Conservation (phyloP, 345 rosid species). For the Salix brachista region DNA sequence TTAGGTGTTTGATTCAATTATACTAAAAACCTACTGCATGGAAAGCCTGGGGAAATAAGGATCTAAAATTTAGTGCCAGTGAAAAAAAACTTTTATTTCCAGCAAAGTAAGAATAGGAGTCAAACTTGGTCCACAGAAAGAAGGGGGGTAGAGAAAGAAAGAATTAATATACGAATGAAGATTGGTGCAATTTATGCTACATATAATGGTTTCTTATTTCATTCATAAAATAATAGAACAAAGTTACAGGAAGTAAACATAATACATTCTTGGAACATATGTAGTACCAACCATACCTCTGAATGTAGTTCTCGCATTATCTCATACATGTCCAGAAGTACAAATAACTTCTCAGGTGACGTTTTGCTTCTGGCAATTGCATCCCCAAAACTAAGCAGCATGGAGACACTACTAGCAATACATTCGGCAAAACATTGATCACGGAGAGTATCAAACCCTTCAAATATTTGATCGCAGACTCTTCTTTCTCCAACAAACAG, state of each 20-base stretch:
- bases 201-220: background rate
- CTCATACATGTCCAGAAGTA: constrained; percentile 96
- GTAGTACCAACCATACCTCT: constrained; percentile 57
- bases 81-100: background rate
- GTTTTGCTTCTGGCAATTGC: constrained; percentile 97
- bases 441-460: constrained; percentile 74
- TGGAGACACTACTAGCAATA: constrained; percentile 68
- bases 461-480: constrained; percentile 89
- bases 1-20: too few species aligned
- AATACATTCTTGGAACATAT: background rate
- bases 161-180: background rate
- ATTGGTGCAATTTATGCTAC: background rate
- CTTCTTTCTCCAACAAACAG: constrained; percentile 90
- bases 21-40: background rate
- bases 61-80: background rate
- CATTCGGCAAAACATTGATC: constrained; percentile 96
- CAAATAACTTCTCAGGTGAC: constrained; percentile 96
- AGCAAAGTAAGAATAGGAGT: background rate
- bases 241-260: background rate
- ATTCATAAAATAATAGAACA: background rate
- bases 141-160: background rate
- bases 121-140: background rate
- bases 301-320: constrained; percentile 93
- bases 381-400: constrained; percentile 98
- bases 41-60: background rate